A percentile compares a stretch with the other conserved stretches of the same genome.
Evolutionary conservation across 2,329 filamentous ascomycete genomes (phyloP).

Genomic region (Fonsecaea pugnacius): DNA sequence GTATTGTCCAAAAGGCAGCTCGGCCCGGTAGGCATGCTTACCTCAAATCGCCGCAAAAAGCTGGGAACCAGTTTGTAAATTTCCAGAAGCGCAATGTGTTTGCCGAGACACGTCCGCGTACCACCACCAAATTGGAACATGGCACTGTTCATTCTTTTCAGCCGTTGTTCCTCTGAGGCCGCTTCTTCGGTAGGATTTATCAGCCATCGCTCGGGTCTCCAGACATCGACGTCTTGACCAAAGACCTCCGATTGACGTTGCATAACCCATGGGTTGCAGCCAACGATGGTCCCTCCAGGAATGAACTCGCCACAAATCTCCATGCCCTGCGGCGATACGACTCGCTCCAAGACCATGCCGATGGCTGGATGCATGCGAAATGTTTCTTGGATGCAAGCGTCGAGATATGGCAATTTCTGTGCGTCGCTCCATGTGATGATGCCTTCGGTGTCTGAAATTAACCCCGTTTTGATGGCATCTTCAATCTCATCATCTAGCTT

Average conservation of each 20-base stretch:
- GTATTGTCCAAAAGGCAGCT: too few relatives aligned
- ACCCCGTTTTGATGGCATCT: constrained; percentile 43
- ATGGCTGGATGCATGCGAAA: constrained; percentile 46
- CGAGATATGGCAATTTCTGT: constrained; percentile 48
- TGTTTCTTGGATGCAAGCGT: constrained; percentile 52
- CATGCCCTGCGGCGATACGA: constrained; percentile 38
- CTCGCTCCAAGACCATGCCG: constrained; percentile 30
- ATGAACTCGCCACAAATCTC: constrained; percentile 31
- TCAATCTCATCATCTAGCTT: constrained; percentile 49
- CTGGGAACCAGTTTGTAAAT: constrained; percentile 31
- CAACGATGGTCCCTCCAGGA: constrained; percentile 35
- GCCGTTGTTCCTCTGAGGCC: constrained; percentile 39
- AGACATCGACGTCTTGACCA: constrained; percentile 37
- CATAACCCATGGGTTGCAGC: constrained; percentile 33
- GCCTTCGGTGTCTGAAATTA: constrained; percentile 10
- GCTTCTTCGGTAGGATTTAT: constrained; percentile 29
- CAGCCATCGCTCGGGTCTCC: constrained; percentile 52
- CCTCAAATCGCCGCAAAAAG: constrained; percentile 14
- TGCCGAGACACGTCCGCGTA: constrained; percentile 27
- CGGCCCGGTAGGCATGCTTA: background rate
- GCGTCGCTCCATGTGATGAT: constrained; percentile 23
- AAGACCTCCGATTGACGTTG: constrained; percentile 25
- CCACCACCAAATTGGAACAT: constrained; percentile 54
- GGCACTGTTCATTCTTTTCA: constrained; percentile 33
- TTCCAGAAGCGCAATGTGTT: constrained; percentile 26